Evolutionary conservation across 148 eudicot species (phyloP), one percentile per base, ranked within the genome.

Genomic region (Chenopodium berlandieri): DNA sequence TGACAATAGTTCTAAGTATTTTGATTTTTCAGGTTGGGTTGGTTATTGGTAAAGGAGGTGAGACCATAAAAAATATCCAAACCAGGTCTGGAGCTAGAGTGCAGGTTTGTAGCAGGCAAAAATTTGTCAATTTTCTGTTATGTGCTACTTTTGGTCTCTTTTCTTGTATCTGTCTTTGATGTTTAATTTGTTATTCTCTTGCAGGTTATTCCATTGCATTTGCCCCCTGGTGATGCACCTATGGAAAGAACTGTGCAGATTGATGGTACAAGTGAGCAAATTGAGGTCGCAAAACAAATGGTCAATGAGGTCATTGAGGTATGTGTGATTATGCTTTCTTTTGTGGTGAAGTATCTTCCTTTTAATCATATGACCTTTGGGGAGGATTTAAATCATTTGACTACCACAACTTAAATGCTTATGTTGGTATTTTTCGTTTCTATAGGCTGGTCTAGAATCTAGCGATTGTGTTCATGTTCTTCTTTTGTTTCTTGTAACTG

Each of bases 11-110:
- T 32, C 68, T 79, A 65, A 81, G 65, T 34, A 4, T 23, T 78
- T 25, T 23, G 17, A 64, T 46, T 83, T 89, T 78, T 78, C 89
- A 97, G 99, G 99, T 97, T 86, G 99, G 99, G 17, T 90, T 92
- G 88, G 91, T 97, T 12, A 97, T 94, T 85, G 99, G 99, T 6
- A 94, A 97, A 89, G 96, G 96, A 80, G 99, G 99, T 34, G 99
- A 97, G 86, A 92, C 98, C 76, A 97, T 97, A 71, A 97, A 94
- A 83, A 92, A 75, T 83, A 94, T 97, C 85, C 99, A 97, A 85
- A 87, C 91, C 66, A 88, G 84, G 12, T 79, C 98, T 79, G 95
- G 95, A 78, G 99, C 99, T 70, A 94, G 95, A 82, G 94, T 97
- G 78, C 99, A 97, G 98, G 99, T 96, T 47, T 14, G 80, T 75